phyloP scores from a whole-genome alignment of 1,284 basidiomycete species.

The Golubevia sp. region DNA sequence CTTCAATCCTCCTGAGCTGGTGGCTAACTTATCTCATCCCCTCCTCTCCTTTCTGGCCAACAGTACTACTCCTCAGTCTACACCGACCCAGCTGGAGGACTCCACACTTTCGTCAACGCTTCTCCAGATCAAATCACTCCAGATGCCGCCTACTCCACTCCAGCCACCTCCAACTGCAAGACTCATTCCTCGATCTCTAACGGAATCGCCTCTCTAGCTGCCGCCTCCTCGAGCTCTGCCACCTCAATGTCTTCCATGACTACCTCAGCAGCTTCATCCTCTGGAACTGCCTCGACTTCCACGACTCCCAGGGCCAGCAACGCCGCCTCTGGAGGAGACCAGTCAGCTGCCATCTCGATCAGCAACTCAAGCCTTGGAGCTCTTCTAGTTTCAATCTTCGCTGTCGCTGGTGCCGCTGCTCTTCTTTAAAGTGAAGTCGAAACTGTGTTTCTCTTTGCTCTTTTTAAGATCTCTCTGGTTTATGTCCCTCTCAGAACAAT shows the following conservation, averaged over 20 bases:
- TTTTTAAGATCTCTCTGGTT: too few relatives aligned
- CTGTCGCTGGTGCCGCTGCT: slow-evolving; percentile 2
- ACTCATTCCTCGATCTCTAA: slow-evolving; percentile 35
- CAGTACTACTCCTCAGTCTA: slow-evolving; percentile 51
- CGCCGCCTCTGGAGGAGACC: neutral
- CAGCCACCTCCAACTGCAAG: slow-evolving; percentile 44
- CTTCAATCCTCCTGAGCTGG: too few relatives aligned
- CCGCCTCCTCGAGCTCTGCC: slow-evolving; percentile 4
- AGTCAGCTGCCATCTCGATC: slow-evolving; percentile 2
- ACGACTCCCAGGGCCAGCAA: neutral
- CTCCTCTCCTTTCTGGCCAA: too few relatives aligned
- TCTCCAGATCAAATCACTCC: slow-evolving; percentile 21
- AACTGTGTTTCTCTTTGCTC: too few relatives aligned
- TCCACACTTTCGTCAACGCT: slow-evolving; percentile 53
- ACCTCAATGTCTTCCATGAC: slow-evolving; percentile 2
- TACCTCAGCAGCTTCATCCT: slow-evolving; percentile 10
- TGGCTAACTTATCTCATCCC: too few relatives aligned
- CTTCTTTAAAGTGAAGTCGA: too few relatives aligned
- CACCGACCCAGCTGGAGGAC: slow-evolving; percentile 17
- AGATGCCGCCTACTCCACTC: slow-evolving; percentile 39
- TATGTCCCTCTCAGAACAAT: too few relatives aligned
- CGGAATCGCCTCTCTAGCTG: slow-evolving; percentile 40
- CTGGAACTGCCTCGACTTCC: slow-evolving; percentile 8
- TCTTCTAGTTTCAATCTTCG: neutral
- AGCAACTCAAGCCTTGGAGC: neutral